phyloP scores from a whole-genome alignment of 148 eudicot species.

The Arctostaphylos glauca region DNA sequence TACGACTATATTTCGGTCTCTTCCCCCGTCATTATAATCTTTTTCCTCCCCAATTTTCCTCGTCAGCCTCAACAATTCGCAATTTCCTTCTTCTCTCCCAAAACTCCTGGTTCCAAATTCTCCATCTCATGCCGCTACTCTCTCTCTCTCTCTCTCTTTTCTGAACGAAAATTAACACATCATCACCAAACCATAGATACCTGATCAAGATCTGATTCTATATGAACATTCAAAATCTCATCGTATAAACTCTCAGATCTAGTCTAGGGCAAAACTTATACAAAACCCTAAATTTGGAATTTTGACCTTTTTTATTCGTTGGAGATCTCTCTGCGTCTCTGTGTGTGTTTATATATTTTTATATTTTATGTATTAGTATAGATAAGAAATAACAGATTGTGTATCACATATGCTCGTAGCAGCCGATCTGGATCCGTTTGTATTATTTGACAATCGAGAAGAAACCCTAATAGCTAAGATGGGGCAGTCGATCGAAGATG shows the following conservation, averaged over 20 bases:
- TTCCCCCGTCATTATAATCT: neutral
- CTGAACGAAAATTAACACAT: too few species aligned
- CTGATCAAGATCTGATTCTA: slow-evolving; percentile 17
- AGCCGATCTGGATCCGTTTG: slow-evolving; percentile 20
- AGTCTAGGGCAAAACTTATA: neutral
- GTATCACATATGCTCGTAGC: slow-evolving; percentile 17
- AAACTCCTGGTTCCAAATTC: neutral
- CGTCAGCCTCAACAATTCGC: neutral
- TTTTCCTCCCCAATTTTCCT: neutral
- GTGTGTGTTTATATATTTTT: neutral
- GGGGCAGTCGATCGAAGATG: slow-evolving; percentile 42
- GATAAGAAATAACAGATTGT: slow-evolving; percentile 4
- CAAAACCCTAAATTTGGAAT: slow-evolving; percentile 19
- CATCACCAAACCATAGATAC: neutral
- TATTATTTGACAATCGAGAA: slow-evolving; percentile 17
- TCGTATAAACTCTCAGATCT: slow-evolving; percentile 19
- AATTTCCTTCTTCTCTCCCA: neutral
- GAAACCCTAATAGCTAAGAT: slow-evolving; percentile 34
- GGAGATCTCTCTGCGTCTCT: neutral
- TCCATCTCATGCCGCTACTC: neutral
- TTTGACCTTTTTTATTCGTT: neutral
- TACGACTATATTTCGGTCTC: neutral
- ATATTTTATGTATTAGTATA: neutral
- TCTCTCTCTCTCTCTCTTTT: neutral
- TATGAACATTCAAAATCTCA: slow-evolving; percentile 14